phyloP scores from a whole-genome alignment of 495 filamentous ascomycete species.

The Bombardia bombarda region DNA sequence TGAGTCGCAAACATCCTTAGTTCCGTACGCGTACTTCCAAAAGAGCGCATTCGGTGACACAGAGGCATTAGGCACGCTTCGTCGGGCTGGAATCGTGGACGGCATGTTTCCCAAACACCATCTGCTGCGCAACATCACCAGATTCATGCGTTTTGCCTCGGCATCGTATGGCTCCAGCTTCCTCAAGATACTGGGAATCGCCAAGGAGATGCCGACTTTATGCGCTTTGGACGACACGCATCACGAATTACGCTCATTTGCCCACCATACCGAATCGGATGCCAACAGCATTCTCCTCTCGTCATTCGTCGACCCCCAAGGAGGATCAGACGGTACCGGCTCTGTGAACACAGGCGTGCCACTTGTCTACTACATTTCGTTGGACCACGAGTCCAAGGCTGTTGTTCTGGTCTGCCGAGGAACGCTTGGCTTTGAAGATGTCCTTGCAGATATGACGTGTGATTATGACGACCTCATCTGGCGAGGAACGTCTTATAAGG shows the following conservation, averaged over 20 bases:
- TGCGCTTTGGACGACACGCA: constrained; percentile 45
- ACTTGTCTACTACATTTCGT: constrained; percentile 68
- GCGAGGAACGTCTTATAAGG: constrained; percentile 59
- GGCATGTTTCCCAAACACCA: constrained; percentile 61
- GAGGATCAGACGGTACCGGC: constrained; percentile 63
- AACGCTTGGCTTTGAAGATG: constrained; percentile 73
- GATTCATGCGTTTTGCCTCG: constrained; percentile 71
- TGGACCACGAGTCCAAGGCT: constrained; percentile 72
- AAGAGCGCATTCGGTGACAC: constrained; percentile 49
- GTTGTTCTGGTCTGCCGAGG: constrained; percentile 70
- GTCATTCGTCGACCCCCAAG: constrained; percentile 67
- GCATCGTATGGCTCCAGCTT: constrained; percentile 70
- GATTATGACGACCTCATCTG: constrained; percentile 68
- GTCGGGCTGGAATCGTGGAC: constrained; percentile 48
- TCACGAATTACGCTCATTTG: constrained; percentile 63
- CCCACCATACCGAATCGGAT: constrained; percentile 60
- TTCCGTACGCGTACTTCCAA: constrained; percentile 46
- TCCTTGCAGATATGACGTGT: constrained; percentile 74
- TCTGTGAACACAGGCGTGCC: constrained; percentile 67
- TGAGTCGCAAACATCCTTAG: constrained; percentile 56
- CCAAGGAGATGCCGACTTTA: constrained; percentile 36
- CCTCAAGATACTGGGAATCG: constrained; percentile 60
- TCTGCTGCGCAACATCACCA: constrained; percentile 61
- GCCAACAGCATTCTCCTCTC: constrained; percentile 63
- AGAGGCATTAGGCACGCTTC: constrained; percentile 46